phyloP scores from a whole-genome alignment of 176 grass and related monocot genomes.

The Triticum urartu region DNA sequence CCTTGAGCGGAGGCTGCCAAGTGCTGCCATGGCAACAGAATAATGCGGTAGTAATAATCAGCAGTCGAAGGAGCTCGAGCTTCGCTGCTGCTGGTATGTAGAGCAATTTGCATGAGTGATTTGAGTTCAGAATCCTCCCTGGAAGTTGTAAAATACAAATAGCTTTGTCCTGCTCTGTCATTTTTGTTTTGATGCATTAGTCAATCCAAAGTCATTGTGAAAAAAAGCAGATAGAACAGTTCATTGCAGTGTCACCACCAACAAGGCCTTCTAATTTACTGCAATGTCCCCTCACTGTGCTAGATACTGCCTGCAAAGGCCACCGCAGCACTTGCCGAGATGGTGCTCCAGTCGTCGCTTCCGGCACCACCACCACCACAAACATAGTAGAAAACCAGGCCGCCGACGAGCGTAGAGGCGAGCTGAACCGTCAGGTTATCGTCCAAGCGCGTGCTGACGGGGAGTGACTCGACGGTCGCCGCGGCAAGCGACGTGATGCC shows the following conservation, averaged over 20 bases:
- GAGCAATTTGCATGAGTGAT: too few relatives aligned
- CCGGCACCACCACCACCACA: not conserved
- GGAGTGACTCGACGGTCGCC: constrained; percentile 56
- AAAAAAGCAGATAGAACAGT: too few relatives aligned
- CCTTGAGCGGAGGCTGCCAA: too few relatives aligned
- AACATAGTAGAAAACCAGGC: constrained; percentile 37
- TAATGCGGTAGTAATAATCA: not conserved
- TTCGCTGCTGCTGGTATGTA: too few relatives aligned
- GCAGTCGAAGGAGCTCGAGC: too few relatives aligned
- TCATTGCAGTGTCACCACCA: not conserved
- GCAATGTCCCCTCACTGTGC: not conserved
- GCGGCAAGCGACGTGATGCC: constrained; percentile 41
- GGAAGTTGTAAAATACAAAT: too few relatives aligned
- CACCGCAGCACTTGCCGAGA: not conserved
- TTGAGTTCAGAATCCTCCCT: too few relatives aligned
- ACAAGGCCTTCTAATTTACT: not conserved
- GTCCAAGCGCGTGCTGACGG: constrained; percentile 58
- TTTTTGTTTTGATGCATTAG: too few relatives aligned
- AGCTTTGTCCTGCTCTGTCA: too few relatives aligned
- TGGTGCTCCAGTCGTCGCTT: not conserved
- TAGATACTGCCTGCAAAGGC: not conserved
- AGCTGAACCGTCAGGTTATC: constrained; percentile 75
- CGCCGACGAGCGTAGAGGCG: constrained; percentile 30
- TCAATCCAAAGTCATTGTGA: too few relatives aligned
- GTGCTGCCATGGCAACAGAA: not conserved